Evolutionary conservation across 1,139 yeast species (phyloP), one percentile per base, ranked within the genome.

Genomic region (Scheffersomyces cryptocercus): DNA sequence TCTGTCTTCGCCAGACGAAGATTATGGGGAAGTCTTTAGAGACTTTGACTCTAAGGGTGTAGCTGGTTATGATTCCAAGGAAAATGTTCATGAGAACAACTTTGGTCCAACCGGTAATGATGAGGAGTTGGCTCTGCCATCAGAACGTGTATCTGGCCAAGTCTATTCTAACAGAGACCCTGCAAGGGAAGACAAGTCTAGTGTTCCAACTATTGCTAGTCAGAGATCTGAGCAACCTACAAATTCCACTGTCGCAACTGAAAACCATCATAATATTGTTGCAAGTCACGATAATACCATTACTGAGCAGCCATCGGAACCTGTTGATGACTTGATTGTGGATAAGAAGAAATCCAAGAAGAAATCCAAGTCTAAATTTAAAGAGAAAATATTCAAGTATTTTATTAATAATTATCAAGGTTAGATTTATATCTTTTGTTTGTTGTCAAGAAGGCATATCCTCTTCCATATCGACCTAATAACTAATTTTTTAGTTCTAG

Each of bases 321-420:
- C 35, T 10, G 20, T 12, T 9, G 35, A 31, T 20, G 35, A 31
- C 11, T 31, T 31, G 20, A 13, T 31, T 31, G 35, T 31, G 38
- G 37, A 43, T 16, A 31, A 40, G 26, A 32, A 20, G 15, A 44
- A 46, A 33, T 31, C 44, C 39, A 45, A 46, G 41, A 42, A 48
- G 41, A 49, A 48, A n/a, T 45, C 49, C 33, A 49, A 48, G 13
- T 45, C 49, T 31, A 63, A 61, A 42, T 68, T 72, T 49, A 71
- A 62, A 45, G 60, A 63, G 31, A 68, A 56, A 45, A 53, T 73
- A 36, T 61, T 60, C 51, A 71, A 70, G 49, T 66, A 64, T 44
- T 73, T 73, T 47, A 60, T 73, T 13, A 68, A 65, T 46, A 43
- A 59, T 35, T 70, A 69, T 48, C 67, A 64, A n/a, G 44, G 43